Base-by-base conservation (phyloP, 192 early-diverging fungal species). In the Allomyces arbusculus region DNA sequence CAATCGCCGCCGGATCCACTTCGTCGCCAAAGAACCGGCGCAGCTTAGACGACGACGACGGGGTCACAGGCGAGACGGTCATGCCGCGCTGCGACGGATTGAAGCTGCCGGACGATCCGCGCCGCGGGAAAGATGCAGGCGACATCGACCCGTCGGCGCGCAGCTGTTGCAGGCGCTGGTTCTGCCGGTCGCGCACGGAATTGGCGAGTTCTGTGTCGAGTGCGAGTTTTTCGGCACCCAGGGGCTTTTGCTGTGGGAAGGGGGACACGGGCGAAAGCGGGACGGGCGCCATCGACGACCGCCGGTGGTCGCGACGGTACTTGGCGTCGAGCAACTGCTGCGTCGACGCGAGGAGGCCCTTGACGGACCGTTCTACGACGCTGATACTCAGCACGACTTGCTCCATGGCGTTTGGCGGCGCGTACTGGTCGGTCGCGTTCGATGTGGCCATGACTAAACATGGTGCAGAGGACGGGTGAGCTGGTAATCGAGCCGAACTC, bases 1-100 rank as follows among this genome's bases (percentile, higher is more conserved):
- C 68, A 25, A 70, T 16, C 44, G 69, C 61, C 23, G 77, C 69
- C 61, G 69, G 63, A 10, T 75, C 71, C 20, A 72, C 73, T 44
- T 82, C 82, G 28, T 80, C 82, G 23, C 83, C 83, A 69, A 86
- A 76, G 70, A 86, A 83, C 67, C 77, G 75, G 65, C 73, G 74
- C 55, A 81, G 65, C 61, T 85, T 85, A 11, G 71, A 71, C 58
- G 71, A 67, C 10, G 64, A 68, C 33, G 67, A 61, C 26, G 72
- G 62, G 61, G 24, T 1, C 14, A 22, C 1, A 43, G 16, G 33
- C 20, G 61, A 24, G 22, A 25, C 23, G 44, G 3, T 24, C 50
- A 44, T 23, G 44, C 45, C 69, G 25, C 28, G 66, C 50, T 11
- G 40, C 40, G 22, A 23, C 62, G 62, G 24, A 19, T 70, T 62